Base-by-base conservation (phyloP, 208 protist genomes). In the Leishmania martiniquensis region DNA sequence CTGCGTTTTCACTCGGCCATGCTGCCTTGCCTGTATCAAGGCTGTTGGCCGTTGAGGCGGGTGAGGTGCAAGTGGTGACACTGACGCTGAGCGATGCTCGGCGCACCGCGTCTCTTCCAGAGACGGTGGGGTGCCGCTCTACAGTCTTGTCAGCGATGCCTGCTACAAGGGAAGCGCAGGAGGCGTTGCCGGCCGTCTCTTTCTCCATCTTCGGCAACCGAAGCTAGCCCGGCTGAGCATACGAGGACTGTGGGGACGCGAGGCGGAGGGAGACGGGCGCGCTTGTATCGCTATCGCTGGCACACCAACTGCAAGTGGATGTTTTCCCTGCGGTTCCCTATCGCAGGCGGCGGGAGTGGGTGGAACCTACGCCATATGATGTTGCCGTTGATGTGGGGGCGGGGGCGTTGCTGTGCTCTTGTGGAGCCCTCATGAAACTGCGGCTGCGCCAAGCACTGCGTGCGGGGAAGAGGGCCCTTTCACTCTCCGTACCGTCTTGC, bases 161-260 rank as follows among this genome's bases (percentile, higher is more conserved):
- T 17, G 47, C 13, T 25, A 3, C 25, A 29, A 7, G 37, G 22
- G 2, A 5, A 67, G 45, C 76, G 0, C 65, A 54, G 34, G 25
- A 2, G 55, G n/a, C 75, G 0, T 62, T 7, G 20, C 74, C 85
- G 7, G 85, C 72, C 42, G 70, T 93, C 2, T 91, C 89, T 13
- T 84, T 93, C 39, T 87, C 83, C 44, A 77, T 91, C 49, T 78
- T 91, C 34, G 87, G 85, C 20, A 71, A 77, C 34, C 81, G 84
- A 25, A 51, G 10, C 20, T 81, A 80, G 37, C 34, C 47, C 32
- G 15, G 12, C 47, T 72, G 9, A 7, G 3, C 29, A n/a, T 17
- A 39, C 4, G 4, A 37, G 20, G n/a, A 29, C 47, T 5, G 49
- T 17, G 57, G 15, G n/a, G 49, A 12, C 1, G 29, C 29, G 25